These are phyloP conservation scores for Capsella rubella DNA, from an alignment of 441 rosid species.

Conservation along the genomic window DNA sequence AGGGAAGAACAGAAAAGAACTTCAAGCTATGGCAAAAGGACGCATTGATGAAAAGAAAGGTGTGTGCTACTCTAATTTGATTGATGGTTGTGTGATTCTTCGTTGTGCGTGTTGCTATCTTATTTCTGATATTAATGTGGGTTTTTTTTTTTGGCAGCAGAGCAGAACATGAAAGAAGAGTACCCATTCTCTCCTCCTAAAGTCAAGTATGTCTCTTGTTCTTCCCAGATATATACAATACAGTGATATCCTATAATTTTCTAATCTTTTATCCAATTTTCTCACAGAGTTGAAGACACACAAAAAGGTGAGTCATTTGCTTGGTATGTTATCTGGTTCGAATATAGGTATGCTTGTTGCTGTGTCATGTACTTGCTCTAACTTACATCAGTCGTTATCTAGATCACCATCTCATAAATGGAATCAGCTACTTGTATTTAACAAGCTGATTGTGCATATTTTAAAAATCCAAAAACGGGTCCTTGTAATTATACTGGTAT, in stretches of 20 bases:
- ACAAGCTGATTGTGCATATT: background rate
- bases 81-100: constrained; percentile 10
- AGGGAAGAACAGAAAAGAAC: constrained; percentile 95
- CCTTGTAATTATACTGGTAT: constrained; percentile 24
- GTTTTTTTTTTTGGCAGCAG: constrained; percentile 58
- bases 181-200: constrained; percentile 83
- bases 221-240: constrained; percentile 30
- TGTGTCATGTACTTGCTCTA: constrained; percentile 12
- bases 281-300: constrained; percentile 75
- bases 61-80: constrained; percentile 36
- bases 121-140: constrained; percentile 36
- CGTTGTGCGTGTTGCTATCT: constrained; percentile 5
- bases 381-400: constrained; percentile 24
- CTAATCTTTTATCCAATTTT: constrained; percentile 41
- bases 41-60: constrained; percentile 89
- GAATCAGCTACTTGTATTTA: constrained; percentile 6
- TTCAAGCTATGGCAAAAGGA: constrained; percentile 97
- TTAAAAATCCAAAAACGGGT: background rate
- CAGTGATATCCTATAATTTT: constrained; percentile 35
- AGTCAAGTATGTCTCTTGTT: constrained; percentile 69
- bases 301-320: constrained; percentile 62
- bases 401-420: constrained; percentile 5
- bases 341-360: constrained; percentile 54
- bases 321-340: constrained; percentile 52
- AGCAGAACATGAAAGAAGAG: constrained; percentile 77